Evolutionary conservation across 129 eudicot genomes (phyloP).

Genomic region (Artemisia tridentata): DNA sequence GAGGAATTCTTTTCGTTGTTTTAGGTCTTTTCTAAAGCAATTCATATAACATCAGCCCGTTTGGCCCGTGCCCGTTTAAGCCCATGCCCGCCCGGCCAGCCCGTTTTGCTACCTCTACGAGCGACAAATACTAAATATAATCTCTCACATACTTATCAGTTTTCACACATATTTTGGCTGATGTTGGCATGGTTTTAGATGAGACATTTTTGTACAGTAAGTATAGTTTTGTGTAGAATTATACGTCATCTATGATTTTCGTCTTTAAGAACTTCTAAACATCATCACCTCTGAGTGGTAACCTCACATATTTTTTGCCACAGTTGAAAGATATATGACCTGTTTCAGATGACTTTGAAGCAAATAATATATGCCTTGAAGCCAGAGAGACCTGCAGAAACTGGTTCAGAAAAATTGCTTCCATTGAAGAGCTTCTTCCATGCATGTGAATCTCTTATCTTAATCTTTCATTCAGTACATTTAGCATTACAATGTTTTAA

Average conservation of each 20-base stretch:
- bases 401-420: slow-evolving; percentile 88
- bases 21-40: too few relatives aligned
- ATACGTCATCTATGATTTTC: neutral
- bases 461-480: slow-evolving; percentile 17
- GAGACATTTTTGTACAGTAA: neutral
- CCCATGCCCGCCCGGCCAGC: too few relatives aligned
- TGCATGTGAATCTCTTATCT: slow-evolving; percentile 66
- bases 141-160: neutral
- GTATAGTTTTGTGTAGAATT: neutral
- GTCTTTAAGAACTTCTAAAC: neutral
- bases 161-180: slow-evolving; percentile 8
- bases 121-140: slow-evolving; percentile 7
- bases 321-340: slow-evolving; percentile 13
- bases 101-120: too few relatives aligned
- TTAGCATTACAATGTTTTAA: slow-evolving; percentile 1
- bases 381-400: slow-evolving; percentile 88
- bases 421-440: slow-evolving; percentile 81
- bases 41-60: too few relatives aligned
- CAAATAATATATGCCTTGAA: slow-evolving; percentile 51
- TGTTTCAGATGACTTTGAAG: slow-evolving; percentile 62
- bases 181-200: slow-evolving; percentile 13
- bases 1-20: too few relatives aligned
- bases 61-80: too few relatives aligned
- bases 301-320: slow-evolving; percentile 5
- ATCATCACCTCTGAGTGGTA: slow-evolving; percentile 9